Evolutionary conservation across 1,284 basidiomycete species (phyloP).

Genomic region (Trametes pubescens): DNA sequence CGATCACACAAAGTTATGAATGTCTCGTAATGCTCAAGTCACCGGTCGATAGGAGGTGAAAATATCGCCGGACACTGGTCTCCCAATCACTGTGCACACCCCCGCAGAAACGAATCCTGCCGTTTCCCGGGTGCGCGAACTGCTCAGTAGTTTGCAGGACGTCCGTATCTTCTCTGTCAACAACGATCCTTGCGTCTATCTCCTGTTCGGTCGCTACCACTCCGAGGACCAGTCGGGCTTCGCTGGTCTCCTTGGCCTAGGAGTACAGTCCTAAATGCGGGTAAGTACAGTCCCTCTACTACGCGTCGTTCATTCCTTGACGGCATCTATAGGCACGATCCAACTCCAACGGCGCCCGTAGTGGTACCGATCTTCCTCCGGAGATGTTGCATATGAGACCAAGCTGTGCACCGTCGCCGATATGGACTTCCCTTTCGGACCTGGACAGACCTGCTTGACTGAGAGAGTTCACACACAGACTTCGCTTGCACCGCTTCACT

Average conservation of each 20-base stretch:
- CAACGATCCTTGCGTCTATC: conserved; percentile 27
- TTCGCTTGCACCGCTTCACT: no score
- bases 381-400: not conserved
- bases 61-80: conserved; percentile 24
- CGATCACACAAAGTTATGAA: not conserved
- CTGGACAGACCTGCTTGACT: not conserved
- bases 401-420: conserved; percentile 16
- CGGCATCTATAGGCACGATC: no score
- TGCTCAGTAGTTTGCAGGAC: conserved; percentile 31
- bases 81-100: conserved; percentile 22
- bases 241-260: conserved; percentile 39
- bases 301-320: no score
- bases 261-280: conserved; percentile 30
- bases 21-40: not conserved
- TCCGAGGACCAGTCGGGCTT: conserved; percentile 28
- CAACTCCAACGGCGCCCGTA: no score
- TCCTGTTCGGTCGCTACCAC: conserved; percentile 36
- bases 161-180: conserved; percentile 31
- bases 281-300: no score
- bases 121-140: conserved; percentile 19
- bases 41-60: conserved; percentile 18
- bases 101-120: conserved; percentile 14
- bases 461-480: no score
- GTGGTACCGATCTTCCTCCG: not conserved
- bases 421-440: not conserved